Percentiles rank a stretch among this genome's conserved stretches.
These are phyloP conservation scores for Conoideocrella luteorostrata DNA, from an alignment of 2,329 filamentous ascomycete genomes.

Conservation along the genomic window DNA sequence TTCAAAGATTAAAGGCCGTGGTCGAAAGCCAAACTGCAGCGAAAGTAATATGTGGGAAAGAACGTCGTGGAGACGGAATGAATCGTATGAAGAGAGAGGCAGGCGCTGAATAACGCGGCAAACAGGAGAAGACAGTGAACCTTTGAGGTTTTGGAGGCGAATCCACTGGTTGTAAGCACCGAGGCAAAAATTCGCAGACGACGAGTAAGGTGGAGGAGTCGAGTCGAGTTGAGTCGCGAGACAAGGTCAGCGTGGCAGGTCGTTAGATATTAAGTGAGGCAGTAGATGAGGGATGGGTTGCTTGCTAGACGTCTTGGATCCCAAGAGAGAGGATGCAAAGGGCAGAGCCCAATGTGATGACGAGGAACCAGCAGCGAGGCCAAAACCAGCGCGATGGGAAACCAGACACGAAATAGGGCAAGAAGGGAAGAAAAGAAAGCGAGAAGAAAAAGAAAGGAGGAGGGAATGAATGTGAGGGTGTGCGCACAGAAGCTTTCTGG, in stretches of 20 bases:
- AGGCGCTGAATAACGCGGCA: conserved; percentile 5
- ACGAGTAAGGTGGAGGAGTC: background rate
- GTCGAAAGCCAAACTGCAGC: background rate
- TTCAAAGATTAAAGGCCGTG: background rate
- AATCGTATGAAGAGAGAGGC: conserved; percentile 1
- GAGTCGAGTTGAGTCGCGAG: background rate
- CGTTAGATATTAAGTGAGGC: background rate
- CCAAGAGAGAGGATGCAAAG: conserved; percentile 2
- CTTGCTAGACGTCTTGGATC: background rate
- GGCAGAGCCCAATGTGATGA: conserved; percentile 4
- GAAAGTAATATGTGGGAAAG: conserved; percentile 2
- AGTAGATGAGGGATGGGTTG: background rate
- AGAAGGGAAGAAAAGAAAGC: background rate
- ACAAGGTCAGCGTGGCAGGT: background rate
- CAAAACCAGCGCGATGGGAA: conserved; percentile 1
- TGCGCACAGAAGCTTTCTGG: conserved; percentile 1
- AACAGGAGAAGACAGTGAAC: background rate
- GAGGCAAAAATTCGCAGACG: background rate
- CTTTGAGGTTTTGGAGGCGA: background rate
- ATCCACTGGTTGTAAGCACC: background rate
- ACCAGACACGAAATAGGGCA: conserved; percentile 3
- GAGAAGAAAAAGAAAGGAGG: conserved; percentile 2
- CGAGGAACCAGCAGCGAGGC: conserved; percentile 2
- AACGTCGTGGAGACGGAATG: conserved; percentile 4
- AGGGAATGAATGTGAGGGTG: background rate